Conservation (phyloP, 768 basidiomycete species). For the Sarcodon sp. region DNA sequence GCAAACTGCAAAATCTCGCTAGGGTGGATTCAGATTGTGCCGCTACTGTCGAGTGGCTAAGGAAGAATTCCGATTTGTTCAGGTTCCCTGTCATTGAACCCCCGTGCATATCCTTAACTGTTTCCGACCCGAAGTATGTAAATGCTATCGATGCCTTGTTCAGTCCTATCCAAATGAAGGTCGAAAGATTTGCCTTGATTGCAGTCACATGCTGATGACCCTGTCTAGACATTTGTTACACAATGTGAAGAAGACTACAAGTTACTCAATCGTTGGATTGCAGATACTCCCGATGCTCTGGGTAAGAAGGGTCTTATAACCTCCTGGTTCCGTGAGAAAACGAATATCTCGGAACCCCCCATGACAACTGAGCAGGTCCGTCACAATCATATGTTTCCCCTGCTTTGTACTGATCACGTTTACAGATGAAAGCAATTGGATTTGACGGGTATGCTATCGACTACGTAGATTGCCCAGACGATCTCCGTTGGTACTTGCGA, state of each 20-base stretch:
- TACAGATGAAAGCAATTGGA: constrained; percentile 43
- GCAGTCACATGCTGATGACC: neutral
- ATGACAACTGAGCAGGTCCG: constrained; percentile 45
- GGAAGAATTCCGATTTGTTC: constrained; percentile 51
- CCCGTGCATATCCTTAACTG: constrained; percentile 55
- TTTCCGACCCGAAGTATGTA: constrained; percentile 50
- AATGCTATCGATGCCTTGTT: constrained; percentile 70
- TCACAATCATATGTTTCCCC: neutral
- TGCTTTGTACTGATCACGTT: neutral
- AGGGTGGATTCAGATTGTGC: constrained; percentile 46
- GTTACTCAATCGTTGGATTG: constrained; percentile 51
- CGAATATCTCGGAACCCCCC: constrained; percentile 35
- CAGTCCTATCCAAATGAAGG: constrained; percentile 45
- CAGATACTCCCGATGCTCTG: constrained; percentile 42
- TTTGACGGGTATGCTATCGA: constrained; percentile 84
- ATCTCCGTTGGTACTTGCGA: constrained; percentile 60
- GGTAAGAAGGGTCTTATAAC: constrained; percentile 44
- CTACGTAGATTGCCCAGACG: constrained; percentile 63
- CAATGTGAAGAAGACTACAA: constrained; percentile 77
- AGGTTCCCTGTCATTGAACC: constrained; percentile 82
- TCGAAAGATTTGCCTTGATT: constrained; percentile 17
- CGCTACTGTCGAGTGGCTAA: constrained; percentile 62
- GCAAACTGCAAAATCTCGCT: constrained; percentile 42
- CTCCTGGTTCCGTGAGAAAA: constrained; percentile 49
- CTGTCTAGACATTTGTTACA: constrained; percentile 65